Evolutionary conservation across 192 early-diverging fungal species (phyloP), one percentile per base, ranked within the genome.

Genomic region (Linnemannia elongata): DNA sequence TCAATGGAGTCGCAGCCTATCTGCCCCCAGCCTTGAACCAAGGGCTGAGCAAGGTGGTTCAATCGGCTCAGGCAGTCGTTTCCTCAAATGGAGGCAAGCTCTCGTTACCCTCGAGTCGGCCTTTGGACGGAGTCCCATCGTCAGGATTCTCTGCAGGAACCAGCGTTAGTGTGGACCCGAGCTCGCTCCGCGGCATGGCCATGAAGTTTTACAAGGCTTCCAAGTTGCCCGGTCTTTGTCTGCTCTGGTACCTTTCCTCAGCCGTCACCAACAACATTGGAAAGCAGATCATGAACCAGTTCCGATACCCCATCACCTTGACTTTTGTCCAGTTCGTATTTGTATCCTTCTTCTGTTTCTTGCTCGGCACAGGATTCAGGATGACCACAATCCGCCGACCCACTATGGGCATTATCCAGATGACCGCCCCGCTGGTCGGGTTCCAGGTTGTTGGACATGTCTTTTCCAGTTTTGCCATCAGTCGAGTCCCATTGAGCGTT

Each of bases 381-480:
- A 81, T 88, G 36, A 90, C 90, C 4, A 91, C 89, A 52, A 91
- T 97, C 39, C 88, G 90, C 45, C 88, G 38, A 18, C 94, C 93
- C 3, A 91, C 89, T 4, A 41, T 82, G 69, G 89, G 85, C 10
- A 91, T 96, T 44, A 55, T 96, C 60, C 76, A 81, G 24, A 92
- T 90, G n/a, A 96, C 94, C 5, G 81, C 93, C 13, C 96, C 96
- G 0, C 80, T 98, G 75, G 91, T 92, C 69, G 83, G 93, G 24
- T 98, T 98, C 89, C 92, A 95, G 82, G 96, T 98, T 68, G 91
- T 93, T 27, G 96, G 96, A 1, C 97, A 98, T 91, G 90, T 96
- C 15, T 95, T 97, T 78, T 94, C 94, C 1, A 92, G 92, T 74
- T 79, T 95, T 44, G 95, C 96, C n/a, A 94, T 97, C 39, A 92